Evolutionary conservation across 805 yeast genomes (phyloP).

Genomic region (Blastobotrys terrestris): DNA sequence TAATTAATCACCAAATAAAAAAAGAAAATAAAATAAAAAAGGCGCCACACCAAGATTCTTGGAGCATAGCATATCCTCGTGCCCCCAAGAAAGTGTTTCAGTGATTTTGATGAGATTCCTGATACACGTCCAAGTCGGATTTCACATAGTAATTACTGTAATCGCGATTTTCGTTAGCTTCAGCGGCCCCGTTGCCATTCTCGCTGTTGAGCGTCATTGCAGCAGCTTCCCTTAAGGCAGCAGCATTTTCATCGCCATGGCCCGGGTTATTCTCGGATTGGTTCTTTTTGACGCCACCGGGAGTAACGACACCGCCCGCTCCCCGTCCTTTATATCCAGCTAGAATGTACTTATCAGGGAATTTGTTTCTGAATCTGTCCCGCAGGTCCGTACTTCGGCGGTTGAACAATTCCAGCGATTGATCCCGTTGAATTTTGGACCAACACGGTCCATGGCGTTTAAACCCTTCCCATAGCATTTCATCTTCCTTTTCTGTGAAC

Average conservation of each 20-base stretch:
- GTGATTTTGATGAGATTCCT: neutral
- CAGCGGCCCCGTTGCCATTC: neutral
- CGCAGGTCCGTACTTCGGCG: conserved; percentile 40
- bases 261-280: neutral
- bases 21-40: neutral
- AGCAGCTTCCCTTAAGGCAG: neutral
- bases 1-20: neutral
- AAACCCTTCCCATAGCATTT: conserved; percentile 37
- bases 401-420: conserved; percentile 31
- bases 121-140: neutral
- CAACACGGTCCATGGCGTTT: conserved; percentile 40
- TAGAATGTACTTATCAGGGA: conserved; percentile 38
- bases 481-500: conserved; percentile 39
- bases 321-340: conserved; percentile 39
- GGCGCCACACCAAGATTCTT: neutral
- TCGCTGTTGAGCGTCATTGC: neutral
- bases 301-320: neutral
- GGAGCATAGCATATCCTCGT: neutral
- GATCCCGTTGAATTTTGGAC: conserved; percentile 41
- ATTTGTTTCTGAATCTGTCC: conserved; percentile 40
- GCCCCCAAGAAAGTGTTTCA: neutral
- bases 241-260: neutral
- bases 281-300: neutral
- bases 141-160: neutral
- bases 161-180: neutral